A percentile compares a stretch with the other conserved stretches of the same genome.
phyloP scores from a whole-genome alignment of 495 filamentous ascomycete genomes.

The Lasiosphaeriaceae sp. region DNA sequence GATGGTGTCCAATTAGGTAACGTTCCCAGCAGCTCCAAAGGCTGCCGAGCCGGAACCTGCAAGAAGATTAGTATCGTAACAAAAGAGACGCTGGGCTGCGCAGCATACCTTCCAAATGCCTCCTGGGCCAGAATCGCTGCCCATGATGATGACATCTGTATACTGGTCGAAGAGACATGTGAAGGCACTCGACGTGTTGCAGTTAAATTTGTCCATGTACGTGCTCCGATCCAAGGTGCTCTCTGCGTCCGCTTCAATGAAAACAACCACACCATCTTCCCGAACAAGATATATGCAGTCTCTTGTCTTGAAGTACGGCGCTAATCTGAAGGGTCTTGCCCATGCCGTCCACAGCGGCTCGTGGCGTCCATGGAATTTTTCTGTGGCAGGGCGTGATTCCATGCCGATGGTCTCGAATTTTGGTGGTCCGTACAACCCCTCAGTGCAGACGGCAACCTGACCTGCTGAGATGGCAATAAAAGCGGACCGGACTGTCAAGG shows the following conservation, averaged over 20 bases:
- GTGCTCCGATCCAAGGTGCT: constrained; percentile 45
- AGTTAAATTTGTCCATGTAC: constrained; percentile 55
- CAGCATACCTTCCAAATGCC: constrained; percentile 62
- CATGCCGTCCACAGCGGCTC: constrained; percentile 57
- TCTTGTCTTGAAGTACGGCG: constrained; percentile 51
- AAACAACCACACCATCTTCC: constrained; percentile 72
- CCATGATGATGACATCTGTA: constrained; percentile 73
- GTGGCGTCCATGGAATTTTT: constrained; percentile 34
- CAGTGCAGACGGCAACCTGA: constrained; percentile 57
- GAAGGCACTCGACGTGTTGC: constrained; percentile 63
- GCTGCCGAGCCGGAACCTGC: constrained; percentile 38
- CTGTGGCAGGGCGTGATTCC: constrained; percentile 24
- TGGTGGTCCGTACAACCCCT: constrained; percentile 49
- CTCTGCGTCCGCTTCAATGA: constrained; percentile 58
- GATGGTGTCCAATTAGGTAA: constrained; percentile 80
- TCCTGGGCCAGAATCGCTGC: constrained; percentile 78
- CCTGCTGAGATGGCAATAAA: constrained; percentile 61
- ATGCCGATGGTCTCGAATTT: constrained; percentile 37
- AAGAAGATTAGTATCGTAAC: constrained; percentile 13
- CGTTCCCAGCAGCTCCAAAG: constrained; percentile 42
- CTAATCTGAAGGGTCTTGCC: constrained; percentile 65
- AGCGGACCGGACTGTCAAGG: constrained; percentile 58
- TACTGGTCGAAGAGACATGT: constrained; percentile 48
- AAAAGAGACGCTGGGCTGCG: background rate
- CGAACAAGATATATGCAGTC: constrained; percentile 77